Evolutionary conservation across 2,329 filamentous ascomycete genomes (phyloP), one percentile per base, ranked within the genome.

Genomic region (Aurifilum marmelostoma): DNA sequence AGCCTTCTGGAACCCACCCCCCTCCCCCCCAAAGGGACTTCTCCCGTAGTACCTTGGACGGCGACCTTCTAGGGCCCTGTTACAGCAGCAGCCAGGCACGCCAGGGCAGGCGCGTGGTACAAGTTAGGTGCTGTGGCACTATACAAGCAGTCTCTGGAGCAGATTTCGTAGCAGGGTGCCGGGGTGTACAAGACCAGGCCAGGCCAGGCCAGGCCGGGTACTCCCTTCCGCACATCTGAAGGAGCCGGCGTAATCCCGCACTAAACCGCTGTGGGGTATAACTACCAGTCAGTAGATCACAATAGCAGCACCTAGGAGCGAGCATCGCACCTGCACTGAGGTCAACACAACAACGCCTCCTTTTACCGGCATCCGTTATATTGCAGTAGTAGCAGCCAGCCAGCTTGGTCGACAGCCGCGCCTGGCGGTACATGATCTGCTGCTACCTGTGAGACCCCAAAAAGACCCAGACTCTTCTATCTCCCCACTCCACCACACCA

Each of bases 181-280:
- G 54, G 14, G 24, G n/a, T 21, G 47, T 12, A 4, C 27, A 29
- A 52, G 41, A 32, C 62, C 43, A 64, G 62, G 41, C 56, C 29
- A 59, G 56, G 56, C 27, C 43, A 63, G 62, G 41, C 54, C 29
- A 59, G 56, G 56, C 56, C 62, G 62, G 62, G 63, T 65, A 50
- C 63, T 56, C 63, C 63, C 63, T 65, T 65, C 63, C 50, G 47
- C 47, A 63, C 60, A 12, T 27, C 39, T 32, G 41, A 12, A 43
- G 37, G 27, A 34, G 47, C 63, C 63, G 50, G 63, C 47, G 27
- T 4, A 54, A 29, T 41, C 63, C 63, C 63, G 63, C 63, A 56
- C 50, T 56, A 65, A 50, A 50, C 63, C 63, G 47, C 63, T 56
- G 63, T 56, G 32, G 47, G 50, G 61, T 27, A 18, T 29, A 7